A percentile compares a stretch with the other conserved stretches of the same genome.
Conservation (phyloP, 2,329 filamentous ascomycete genomes). For the Rhexocercosporidium sp. region DNA sequence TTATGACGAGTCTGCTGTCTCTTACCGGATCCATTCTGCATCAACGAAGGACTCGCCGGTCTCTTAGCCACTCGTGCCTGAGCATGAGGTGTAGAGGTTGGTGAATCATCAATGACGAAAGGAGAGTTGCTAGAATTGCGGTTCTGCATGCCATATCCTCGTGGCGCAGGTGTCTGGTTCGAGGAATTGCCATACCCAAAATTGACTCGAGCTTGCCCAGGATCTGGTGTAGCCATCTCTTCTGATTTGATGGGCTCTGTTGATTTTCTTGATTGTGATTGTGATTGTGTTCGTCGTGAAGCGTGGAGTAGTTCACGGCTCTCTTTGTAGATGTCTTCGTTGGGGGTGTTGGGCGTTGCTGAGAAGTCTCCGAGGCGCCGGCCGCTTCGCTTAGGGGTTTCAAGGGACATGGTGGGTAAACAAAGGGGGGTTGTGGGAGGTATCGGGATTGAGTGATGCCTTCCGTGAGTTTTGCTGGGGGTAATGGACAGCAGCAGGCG, state of each 20-base stretch:
- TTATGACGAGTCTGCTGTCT: conserved; percentile 33
- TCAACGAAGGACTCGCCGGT: conserved; percentile 46
- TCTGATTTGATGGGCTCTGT: neutral
- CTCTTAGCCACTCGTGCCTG: conserved; percentile 39
- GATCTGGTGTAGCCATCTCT: neutral
- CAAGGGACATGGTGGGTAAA: neutral
- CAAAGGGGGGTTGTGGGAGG: conserved; percentile 30
- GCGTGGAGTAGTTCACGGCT: neutral
- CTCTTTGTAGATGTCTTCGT: neutral
- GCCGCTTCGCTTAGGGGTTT: neutral
- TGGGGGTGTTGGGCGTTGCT: neutral
- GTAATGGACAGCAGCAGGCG: too few relatives aligned
- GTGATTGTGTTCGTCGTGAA: neutral
- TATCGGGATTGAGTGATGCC: neutral
- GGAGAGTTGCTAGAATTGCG: neutral
- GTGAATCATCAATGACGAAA: neutral
- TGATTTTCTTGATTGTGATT: neutral
- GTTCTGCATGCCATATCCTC: neutral
- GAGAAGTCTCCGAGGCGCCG: neutral
- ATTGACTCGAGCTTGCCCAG: neutral
- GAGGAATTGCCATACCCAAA: neutral
- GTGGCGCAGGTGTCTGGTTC: neutral
- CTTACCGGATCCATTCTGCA: conserved; percentile 40
- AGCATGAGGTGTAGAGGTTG: neutral
- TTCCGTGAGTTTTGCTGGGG: too few relatives aligned